Evolutionary conservation across 2,329 filamentous ascomycete genomes (phyloP).

Genomic region (Sporothrix inflata): DNA sequence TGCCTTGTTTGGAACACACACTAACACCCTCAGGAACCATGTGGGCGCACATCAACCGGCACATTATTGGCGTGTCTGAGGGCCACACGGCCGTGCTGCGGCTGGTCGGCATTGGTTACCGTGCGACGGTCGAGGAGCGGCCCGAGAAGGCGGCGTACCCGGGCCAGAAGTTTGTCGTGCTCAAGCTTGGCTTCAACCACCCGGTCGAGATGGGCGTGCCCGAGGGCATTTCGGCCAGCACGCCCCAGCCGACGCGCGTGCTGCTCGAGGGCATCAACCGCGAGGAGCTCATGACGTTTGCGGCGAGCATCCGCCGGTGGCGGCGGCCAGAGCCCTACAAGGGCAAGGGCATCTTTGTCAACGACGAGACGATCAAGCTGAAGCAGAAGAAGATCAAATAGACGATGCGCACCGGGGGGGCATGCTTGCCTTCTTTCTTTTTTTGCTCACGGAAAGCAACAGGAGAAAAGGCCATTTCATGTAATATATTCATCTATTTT

Average conservation of each 20-base stretch:
- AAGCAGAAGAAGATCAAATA: slow-evolving; percentile 98
- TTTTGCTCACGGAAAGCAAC: neutral
- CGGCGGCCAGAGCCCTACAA: slow-evolving; percentile 96
- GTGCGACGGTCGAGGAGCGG: slow-evolving; percentile 79
- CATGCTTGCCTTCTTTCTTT: neutral
- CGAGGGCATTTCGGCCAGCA: slow-evolving; percentile 78
- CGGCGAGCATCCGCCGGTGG: slow-evolving; percentile 85
- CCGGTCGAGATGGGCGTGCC: slow-evolving; percentile 89
- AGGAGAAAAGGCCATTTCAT: neutral
- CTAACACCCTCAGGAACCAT: slow-evolving; percentile 67
- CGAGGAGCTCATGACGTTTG: slow-evolving; percentile 86
- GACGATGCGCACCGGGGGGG: slow-evolving; percentile 32
- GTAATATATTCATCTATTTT: slow-evolving; percentile 22
- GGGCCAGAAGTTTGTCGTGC: slow-evolving; percentile 84
- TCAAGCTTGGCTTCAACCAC: slow-evolving; percentile 97
- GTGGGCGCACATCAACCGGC: slow-evolving; percentile 85
- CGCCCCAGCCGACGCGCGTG: slow-evolving; percentile 88
- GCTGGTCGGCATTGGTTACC: slow-evolving; percentile 93
- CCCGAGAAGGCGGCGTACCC: slow-evolving; percentile 74
- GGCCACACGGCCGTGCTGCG: slow-evolving; percentile 92
- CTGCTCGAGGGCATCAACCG: slow-evolving; percentile 86
- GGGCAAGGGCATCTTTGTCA: slow-evolving; percentile 98
- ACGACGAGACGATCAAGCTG: slow-evolving; percentile 95
- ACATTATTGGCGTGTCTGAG: slow-evolving; percentile 93
- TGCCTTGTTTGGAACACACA: neutral